phyloP scores from a whole-genome alignment of 208 protist genomes.

The Strigomonas culicis region DNA sequence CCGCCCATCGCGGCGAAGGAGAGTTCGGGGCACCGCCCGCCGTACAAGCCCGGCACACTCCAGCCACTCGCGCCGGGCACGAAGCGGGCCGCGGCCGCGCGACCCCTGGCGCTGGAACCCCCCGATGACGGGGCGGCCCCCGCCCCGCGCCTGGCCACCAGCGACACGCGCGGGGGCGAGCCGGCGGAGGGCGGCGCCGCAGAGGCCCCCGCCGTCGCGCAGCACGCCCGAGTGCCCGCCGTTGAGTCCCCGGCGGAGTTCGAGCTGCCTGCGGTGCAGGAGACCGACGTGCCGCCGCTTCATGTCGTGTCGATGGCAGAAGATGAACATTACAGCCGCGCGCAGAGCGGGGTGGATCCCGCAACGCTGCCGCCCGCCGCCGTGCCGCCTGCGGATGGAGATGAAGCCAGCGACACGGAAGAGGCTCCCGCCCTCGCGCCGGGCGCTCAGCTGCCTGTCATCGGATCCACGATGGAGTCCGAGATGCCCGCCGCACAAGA shows the following conservation, averaged over 20 bases:
- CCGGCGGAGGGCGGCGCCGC: neutral
- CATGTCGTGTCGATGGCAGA: neutral
- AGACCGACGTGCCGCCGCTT: neutral
- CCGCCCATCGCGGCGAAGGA: too few relatives aligned
- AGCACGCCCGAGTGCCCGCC: too few relatives aligned
- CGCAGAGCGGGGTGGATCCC: slow-evolving; percentile 68
- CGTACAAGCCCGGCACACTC: neutral
- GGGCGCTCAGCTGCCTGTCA: slow-evolving; percentile 23
- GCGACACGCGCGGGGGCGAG: neutral
- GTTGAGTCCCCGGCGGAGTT: too few relatives aligned
- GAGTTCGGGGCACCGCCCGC: too few relatives aligned
- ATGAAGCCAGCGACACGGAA: slow-evolving; percentile 19
- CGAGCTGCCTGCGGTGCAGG: too few relatives aligned
- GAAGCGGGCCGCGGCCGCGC: neutral
- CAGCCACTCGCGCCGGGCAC: neutral
- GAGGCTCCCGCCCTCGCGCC: slow-evolving; percentile 60
- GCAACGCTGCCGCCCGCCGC: slow-evolving; percentile 20
- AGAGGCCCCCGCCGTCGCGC: neutral
- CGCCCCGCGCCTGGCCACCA: too few relatives aligned
- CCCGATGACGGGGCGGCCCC: neutral
- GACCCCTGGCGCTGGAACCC: neutral
- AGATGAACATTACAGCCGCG: too few relatives aligned
- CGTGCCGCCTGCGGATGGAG: slow-evolving; percentile 22
- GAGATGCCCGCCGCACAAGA: too few relatives aligned
- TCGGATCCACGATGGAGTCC: slow-evolving; percentile 16